Evolutionary conservation across 2,329 filamentous ascomycete genomes (phyloP).

Genomic region (Aspergillus sp.): DNA sequence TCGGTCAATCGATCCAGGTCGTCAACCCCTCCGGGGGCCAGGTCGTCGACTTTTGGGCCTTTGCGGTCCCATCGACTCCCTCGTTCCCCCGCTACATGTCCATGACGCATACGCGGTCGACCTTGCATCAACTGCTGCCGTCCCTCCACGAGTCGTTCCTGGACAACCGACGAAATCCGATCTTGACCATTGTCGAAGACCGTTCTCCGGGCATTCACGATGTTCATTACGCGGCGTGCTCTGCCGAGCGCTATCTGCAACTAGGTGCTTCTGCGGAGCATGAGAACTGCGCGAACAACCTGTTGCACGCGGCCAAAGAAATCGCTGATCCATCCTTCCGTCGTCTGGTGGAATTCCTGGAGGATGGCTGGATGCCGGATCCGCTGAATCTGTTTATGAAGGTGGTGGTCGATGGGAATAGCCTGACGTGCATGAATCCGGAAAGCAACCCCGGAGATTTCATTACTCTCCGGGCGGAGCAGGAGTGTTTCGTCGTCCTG

Average conservation of each 20-base stretch:
- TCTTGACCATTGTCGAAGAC: slow-evolving; percentile 38
- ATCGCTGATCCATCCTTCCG: not conserved
- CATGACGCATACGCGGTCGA: not conserved
- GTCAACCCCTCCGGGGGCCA: slow-evolving; percentile 51
- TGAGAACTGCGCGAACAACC: slow-evolving; percentile 43
- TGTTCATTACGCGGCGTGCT: slow-evolving; percentile 43
- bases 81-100: not conserved
- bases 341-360: not conserved
- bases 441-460: slow-evolving; percentile 35
- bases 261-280: slow-evolving; percentile 37
- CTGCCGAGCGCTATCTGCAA: slow-evolving; percentile 39
- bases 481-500: slow-evolving; percentile 41
- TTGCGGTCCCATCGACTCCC: slow-evolving; percentile 18
- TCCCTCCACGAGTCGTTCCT: not conserved
- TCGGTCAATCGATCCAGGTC: slow-evolving; percentile 34
- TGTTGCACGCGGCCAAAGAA: slow-evolving; percentile 25
- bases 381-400: slow-evolving; percentile 49
- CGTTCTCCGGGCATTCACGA: slow-evolving; percentile 41
- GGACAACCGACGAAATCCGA: slow-evolving; percentile 33
- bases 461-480: slow-evolving; percentile 35
- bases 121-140: not conserved
- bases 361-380: slow-evolving; percentile 35
- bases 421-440: slow-evolving; percentile 31
- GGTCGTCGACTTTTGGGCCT: slow-evolving; percentile 52
- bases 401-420: slow-evolving; percentile 31